A percentile compares a stretch with the other conserved stretches of the same genome.
Evolutionary conservation across 202 grass and related monocot genomes (phyloP).

Genomic region (Eragrostis tef): DNA sequence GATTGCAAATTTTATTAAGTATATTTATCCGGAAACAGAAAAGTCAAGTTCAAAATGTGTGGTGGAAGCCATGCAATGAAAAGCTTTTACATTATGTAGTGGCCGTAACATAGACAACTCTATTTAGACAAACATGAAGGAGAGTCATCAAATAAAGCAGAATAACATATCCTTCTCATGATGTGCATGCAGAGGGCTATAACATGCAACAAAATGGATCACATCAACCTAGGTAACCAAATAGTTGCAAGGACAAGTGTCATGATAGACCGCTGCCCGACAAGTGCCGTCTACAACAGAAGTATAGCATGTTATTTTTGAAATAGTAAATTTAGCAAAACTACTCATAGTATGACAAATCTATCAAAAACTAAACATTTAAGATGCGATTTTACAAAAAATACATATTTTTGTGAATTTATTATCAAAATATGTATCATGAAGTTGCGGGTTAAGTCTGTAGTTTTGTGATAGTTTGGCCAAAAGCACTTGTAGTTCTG

Average conservation of each 20-base stretch:
- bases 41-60: background rate
- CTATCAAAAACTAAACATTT: too few relatives aligned
- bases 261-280: background rate
- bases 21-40: background rate
- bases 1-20: conserved; percentile 30
- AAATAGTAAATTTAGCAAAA: too few relatives aligned
- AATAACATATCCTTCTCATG: background rate
- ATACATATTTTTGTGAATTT: too few relatives aligned
- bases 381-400: too few relatives aligned
- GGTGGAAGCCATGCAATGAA: background rate
- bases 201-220: background rate
- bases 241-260: background rate
- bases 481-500: too few relatives aligned
- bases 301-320: background rate
- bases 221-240: conserved; percentile 33
- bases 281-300: background rate
- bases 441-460: too few relatives aligned
- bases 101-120: background rate
- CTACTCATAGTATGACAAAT: too few relatives aligned
- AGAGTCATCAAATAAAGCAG: background rate
- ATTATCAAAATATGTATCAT: too few relatives aligned
- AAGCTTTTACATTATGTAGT: conserved; percentile 1
- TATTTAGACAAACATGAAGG: conserved; percentile 5
- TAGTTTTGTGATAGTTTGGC: too few relatives aligned
- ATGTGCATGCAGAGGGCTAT: conserved; percentile 2